Evolutionary conservation across 805 yeast genomes (phyloP).

Genomic region (Candida pini): DNA sequence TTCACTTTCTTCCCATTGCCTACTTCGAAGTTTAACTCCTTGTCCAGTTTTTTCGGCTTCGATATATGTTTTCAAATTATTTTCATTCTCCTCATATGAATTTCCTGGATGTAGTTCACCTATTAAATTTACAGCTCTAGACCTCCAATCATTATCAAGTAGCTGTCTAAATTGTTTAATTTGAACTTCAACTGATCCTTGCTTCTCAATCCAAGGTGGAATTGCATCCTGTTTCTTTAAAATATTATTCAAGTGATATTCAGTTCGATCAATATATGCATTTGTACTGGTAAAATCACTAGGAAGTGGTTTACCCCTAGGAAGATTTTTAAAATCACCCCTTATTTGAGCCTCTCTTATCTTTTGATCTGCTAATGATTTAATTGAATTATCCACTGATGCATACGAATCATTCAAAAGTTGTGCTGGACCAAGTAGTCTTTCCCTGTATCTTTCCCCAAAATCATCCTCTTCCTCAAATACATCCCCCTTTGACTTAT

Average conservation of each 20-base stretch:
- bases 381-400: slow-evolving; percentile 45
- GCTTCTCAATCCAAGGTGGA: slow-evolving; percentile 90
- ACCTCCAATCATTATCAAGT: slow-evolving; percentile 37
- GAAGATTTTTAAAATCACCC: slow-evolving; percentile 61
- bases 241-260: slow-evolving; percentile 74
- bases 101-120: slow-evolving; percentile 23
- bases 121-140: slow-evolving; percentile 24
- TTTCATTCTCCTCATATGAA: slow-evolving; percentile 12
- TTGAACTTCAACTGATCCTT: slow-evolving; percentile 46
- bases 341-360: slow-evolving; percentile 69
- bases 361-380: slow-evolving; percentile 65
- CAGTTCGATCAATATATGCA: slow-evolving; percentile 62
- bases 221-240: slow-evolving; percentile 68
- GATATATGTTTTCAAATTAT: slow-evolving; percentile 11
- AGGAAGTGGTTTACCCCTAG: slow-evolving; percentile 59
- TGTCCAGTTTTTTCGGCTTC: slow-evolving; percentile 14
- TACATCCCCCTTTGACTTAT: slow-evolving; percentile 16
- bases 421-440: slow-evolving; percentile 53
- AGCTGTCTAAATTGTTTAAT: slow-evolving; percentile 42
- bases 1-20: slow-evolving; percentile 35
- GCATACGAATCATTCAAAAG: slow-evolving; percentile 37
- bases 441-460: slow-evolving; percentile 55
- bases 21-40: slow-evolving; percentile 15
- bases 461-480: slow-evolving; percentile 42
- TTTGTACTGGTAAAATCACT: slow-evolving; percentile 34